Conservation (phyloP, 2,329 filamentous ascomycete genomes). For the Arachnopeziza araneosa region DNA sequence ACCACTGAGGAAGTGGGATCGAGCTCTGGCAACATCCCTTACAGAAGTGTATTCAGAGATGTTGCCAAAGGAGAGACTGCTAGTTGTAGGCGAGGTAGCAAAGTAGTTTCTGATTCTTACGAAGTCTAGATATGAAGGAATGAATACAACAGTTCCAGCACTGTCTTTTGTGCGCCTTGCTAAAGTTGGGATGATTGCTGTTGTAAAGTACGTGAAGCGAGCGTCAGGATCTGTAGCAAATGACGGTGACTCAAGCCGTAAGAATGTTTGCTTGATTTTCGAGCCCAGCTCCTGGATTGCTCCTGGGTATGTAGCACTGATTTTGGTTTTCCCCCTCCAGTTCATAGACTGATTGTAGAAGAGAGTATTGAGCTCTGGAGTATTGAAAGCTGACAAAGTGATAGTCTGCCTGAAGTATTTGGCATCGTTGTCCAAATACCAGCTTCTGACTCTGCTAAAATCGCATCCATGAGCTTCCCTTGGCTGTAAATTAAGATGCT, state of each 20-base stretch:
- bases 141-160: conserved; percentile 75
- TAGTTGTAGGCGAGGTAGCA: conserved; percentile 58
- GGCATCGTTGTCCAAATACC: conserved; percentile 89
- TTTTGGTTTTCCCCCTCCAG: conserved; percentile 70
- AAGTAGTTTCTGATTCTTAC: conserved; percentile 91
- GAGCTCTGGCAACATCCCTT: conserved; percentile 73
- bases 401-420: conserved; percentile 80
- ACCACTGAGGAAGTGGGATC: conserved; percentile 81
- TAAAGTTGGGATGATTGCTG: conserved; percentile 71
- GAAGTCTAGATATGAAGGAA: conserved; percentile 93
- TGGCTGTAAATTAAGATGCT: conserved; percentile 85
- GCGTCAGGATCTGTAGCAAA: conserved; percentile 76
- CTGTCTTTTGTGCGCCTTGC: conserved; percentile 60
- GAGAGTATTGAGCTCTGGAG: conserved; percentile 79
- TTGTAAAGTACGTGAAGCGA: conserved; percentile 86
- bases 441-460: conserved; percentile 81
- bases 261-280: conserved; percentile 80
- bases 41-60: conserved; percentile 84
- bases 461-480: conserved; percentile 88
- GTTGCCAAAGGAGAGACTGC: conserved; percentile 63
- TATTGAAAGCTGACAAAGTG: conserved; percentile 74
- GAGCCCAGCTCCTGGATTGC: conserved; percentile 68
- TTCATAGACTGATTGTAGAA: conserved; percentile 74
- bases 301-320: conserved; percentile 61
- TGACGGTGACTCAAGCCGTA: conserved; percentile 69